These are phyloP conservation scores for Aspergillus sp. DNA, from an alignment of 2,329 filamentous ascomycete genomes.

Conservation along the genomic window DNA sequence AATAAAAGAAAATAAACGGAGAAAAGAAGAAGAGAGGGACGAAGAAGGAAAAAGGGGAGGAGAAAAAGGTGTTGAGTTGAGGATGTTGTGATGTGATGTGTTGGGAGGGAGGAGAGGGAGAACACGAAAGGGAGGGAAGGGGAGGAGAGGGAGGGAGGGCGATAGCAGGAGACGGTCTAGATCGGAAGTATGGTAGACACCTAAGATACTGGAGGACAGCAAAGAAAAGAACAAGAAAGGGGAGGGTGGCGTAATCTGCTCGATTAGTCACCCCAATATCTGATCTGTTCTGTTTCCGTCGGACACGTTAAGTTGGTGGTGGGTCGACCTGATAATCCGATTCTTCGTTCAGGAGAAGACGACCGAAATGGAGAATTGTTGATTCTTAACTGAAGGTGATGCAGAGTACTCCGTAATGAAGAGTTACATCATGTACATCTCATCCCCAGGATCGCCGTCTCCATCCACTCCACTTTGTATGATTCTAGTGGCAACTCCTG, in stretches of 20 bases:
- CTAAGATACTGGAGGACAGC: not conserved
- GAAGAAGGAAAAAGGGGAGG: conserved; percentile 9
- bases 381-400: too few species aligned
- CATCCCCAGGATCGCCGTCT: too few species aligned
- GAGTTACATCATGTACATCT: too few species aligned
- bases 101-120: conserved; percentile 13
- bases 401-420: too few species aligned
- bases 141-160: conserved; percentile 28
- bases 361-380: too few species aligned
- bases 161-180: conserved; percentile 7
- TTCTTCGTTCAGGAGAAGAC: too few species aligned
- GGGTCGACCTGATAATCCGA: too few species aligned
- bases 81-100: conserved; percentile 14
- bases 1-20: conserved; percentile 6
- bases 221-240: conserved; percentile 5
- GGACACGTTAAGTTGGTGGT: too few species aligned
- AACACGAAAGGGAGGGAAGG: conserved; percentile 19
- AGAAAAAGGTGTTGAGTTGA: conserved; percentile 10
- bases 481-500: too few species aligned
- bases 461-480: too few species aligned
- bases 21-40: conserved; percentile 7
- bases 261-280: not conserved
- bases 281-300: too few species aligned
- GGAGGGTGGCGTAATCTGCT: not conserved
- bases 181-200: not conserved